Conservation (phyloP, 2,329 filamentous ascomycete genomes). For the Colletotrichum sp. region DNA sequence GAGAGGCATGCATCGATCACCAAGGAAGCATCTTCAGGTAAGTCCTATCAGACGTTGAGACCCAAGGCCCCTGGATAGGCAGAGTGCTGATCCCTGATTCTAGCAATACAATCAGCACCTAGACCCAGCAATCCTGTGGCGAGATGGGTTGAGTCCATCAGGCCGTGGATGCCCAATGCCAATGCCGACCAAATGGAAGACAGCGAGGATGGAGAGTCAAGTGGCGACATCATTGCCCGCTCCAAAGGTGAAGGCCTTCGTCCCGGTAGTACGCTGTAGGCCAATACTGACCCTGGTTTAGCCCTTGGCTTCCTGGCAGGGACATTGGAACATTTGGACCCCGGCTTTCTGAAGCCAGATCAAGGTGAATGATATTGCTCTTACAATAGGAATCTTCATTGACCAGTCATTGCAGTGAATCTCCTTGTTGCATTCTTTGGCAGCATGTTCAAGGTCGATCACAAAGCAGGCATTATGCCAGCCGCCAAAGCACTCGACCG, state of each 20-base stretch:
- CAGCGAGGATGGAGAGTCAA: constrained; percentile 44
- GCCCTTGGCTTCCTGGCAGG: constrained; percentile 62
- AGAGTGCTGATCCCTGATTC: constrained; percentile 13
- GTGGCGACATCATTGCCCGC: constrained; percentile 56
- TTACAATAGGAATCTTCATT: constrained; percentile 41
- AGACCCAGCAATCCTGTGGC: constrained; percentile 51
- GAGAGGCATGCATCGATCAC: constrained; percentile 43
- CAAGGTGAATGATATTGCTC: constrained; percentile 44
- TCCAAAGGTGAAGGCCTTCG: constrained; percentile 48
- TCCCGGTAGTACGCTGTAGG: not conserved
- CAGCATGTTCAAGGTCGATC: constrained; percentile 63
- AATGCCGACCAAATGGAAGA: constrained; percentile 38
- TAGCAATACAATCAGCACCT: constrained; percentile 50
- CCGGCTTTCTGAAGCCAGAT: constrained; percentile 50
- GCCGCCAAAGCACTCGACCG: constrained; percentile 57
- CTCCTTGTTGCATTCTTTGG: constrained; percentile 60
- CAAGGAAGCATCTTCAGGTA: constrained; percentile 50
- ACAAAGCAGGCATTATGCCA: constrained; percentile 62
- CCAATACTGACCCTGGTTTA: constrained; percentile 24
- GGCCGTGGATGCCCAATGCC: constrained; percentile 56
- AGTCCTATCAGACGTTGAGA: not conserved
- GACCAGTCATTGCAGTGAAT: constrained; percentile 36
- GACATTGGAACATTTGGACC: constrained; percentile 54
- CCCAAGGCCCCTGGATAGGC: not conserved
- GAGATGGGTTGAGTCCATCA: constrained; percentile 61